Base-by-base conservation (phyloP, 2,329 filamentous ascomycete species). In the Aschersonia sp. region DNA sequence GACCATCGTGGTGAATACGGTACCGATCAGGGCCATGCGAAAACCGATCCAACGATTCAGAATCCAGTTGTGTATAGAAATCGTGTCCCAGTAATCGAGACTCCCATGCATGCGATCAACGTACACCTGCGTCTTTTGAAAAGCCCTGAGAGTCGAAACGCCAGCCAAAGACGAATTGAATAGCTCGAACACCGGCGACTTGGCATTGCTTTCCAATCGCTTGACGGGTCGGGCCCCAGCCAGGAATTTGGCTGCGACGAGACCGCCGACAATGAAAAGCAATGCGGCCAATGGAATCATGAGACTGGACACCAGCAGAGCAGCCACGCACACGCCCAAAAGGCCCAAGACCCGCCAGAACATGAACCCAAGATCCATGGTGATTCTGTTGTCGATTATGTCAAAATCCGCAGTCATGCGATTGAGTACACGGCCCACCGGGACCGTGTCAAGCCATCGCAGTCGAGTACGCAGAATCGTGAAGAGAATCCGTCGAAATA, bases 371-470 rank as follows among this genome's bases (percentile, higher is more conserved):
- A 87, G 61, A 45, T 84, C 76, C 53, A 75, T 74, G 6, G 79
- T 76, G 45, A 88, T 66, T 37, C 76, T 71, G 6, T 75, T 79
- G 62, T 90, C 85, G 45, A 89, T 75, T 41, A 79, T 73, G 54
- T 81, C 78, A 61, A 90, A 88, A 62, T 90, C 85, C 4, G 81
- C 71, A 0, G 84, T 87, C 60, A 89, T 87, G 2, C 85, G 74
- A 63, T 90, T 90, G 22, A 89, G 68, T 39, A 89, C 77, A 43
- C 85, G 76, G 2, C 85, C 85, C 1, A 87, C 69, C 0, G 86
- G 86, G 0, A 87, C 81, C 0, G 84, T 89, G 58, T 90, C 85
- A 39, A 90, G 71, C 83, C 84, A 88, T 51, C 84, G 71, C n/a
- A 89, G 68, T 1, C 83, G 84, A 5, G 84, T 80, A 14, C 82